Evolutionary conservation across 2,329 filamentous ascomycete genomes (phyloP).

Genomic region (Monosporascus sp.): DNA sequence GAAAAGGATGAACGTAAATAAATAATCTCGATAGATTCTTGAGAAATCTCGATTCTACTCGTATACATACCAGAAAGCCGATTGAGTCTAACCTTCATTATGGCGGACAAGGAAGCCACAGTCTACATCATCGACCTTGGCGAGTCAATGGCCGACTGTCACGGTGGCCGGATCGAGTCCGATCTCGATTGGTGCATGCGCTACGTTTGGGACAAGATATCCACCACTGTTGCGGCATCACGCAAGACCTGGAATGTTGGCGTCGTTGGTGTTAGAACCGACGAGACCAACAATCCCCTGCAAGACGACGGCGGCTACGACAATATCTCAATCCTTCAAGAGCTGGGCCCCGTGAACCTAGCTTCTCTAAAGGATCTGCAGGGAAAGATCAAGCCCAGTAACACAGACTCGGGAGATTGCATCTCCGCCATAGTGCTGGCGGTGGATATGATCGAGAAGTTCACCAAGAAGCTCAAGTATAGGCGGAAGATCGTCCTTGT

Average conservation of each 20-base stretch:
- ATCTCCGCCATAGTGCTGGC: constrained; percentile 84
- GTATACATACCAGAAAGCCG: not conserved
- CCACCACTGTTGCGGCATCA: constrained; percentile 59
- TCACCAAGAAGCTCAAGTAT: constrained; percentile 79
- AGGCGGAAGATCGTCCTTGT: constrained; percentile 75
- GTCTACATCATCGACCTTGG: constrained; percentile 90
- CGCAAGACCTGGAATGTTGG: constrained; percentile 71
- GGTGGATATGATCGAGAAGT: constrained; percentile 74
- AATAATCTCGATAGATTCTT: not conserved
- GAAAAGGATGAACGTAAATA: not conserved
- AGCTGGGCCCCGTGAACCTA: constrained; percentile 56
- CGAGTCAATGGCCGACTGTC: constrained; percentile 70
- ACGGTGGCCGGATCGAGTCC: constrained; percentile 65
- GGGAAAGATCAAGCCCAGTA: constrained; percentile 59
- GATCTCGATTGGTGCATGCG: constrained; percentile 86
- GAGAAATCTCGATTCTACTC: not conserved
- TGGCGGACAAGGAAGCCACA: constrained; percentile 91
- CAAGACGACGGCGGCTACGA: constrained; percentile 67
- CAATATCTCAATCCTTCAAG: constrained; percentile 76
- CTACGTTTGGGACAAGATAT: constrained; percentile 93
- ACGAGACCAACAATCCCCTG: constrained; percentile 67
- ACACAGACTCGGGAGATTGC: constrained; percentile 68
- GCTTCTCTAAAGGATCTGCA: constrained; percentile 62
- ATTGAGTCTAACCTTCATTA: constrained; percentile 32
- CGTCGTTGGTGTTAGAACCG: constrained; percentile 79